These are phyloP conservation scores for Penicillium frequentans DNA, from an alignment of 2,329 filamentous ascomycete species.

Conservation along the genomic window DNA sequence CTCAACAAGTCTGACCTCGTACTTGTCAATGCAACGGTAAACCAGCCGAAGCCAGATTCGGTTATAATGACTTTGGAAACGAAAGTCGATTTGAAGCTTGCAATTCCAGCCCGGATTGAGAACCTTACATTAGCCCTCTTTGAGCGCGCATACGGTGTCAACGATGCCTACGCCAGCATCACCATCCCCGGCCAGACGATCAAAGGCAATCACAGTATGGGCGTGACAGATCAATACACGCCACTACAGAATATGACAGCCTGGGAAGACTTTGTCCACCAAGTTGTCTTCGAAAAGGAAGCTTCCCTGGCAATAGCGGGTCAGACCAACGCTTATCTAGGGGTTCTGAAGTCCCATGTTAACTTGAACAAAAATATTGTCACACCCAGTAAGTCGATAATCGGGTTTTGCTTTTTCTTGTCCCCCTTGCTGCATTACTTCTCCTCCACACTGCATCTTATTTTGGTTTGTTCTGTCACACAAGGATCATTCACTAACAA, in stretches of 20 bases:
- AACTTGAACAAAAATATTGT: constrained; percentile 18
- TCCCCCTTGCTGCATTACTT: not conserved
- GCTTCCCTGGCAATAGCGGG: constrained; percentile 15
- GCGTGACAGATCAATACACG: constrained; percentile 10
- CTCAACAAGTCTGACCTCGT: constrained; percentile 45
- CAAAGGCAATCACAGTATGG: constrained; percentile 22
- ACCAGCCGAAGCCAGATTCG: constrained; percentile 20
- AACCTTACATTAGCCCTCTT: constrained; percentile 16
- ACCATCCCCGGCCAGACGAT: constrained; percentile 19
- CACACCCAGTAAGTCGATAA: constrained; percentile 10
- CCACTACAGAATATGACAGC: constrained; percentile 15
- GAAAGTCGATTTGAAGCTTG: constrained; percentile 20
- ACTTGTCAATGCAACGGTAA: constrained; percentile 26
- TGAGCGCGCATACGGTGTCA: constrained; percentile 11
- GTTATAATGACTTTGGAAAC: constrained; percentile 20
- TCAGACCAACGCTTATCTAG: constrained; percentile 17
- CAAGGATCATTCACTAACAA: not conserved
- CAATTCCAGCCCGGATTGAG: constrained; percentile 19
- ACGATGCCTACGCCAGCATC: constrained; percentile 18
- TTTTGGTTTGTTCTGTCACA: not conserved
- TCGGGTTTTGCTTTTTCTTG: not conserved
- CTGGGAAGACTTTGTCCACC: constrained; percentile 16
- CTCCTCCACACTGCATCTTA: not conserved
- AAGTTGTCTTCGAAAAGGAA: constrained; percentile 16
- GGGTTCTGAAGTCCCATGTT: constrained; percentile 21